Conservation (phyloP, 1,139 yeast genomes). For the Candida tetrigidarum region DNA sequence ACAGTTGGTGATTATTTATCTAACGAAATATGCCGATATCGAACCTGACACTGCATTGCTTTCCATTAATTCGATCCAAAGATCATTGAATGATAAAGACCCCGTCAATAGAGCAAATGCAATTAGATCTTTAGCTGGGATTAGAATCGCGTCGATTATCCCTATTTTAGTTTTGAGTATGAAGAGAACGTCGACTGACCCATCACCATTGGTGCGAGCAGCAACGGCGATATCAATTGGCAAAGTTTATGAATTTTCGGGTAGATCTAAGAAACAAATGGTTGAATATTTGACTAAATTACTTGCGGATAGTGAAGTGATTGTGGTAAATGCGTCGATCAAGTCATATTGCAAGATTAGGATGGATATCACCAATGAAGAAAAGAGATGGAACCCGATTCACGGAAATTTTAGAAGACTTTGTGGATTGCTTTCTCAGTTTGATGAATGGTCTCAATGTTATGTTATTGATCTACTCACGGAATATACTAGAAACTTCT, state of each 20-base stretch:
- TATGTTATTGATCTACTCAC: slow-evolving; percentile 63
- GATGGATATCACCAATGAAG: slow-evolving; percentile 27
- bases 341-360: slow-evolving; percentile 56
- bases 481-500: slow-evolving; percentile 64
- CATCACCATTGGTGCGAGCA: slow-evolving; percentile 76
- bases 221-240: slow-evolving; percentile 81
- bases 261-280: slow-evolving; percentile 40
- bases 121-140: slow-evolving; percentile 78
- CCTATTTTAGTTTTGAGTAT: slow-evolving; percentile 80
- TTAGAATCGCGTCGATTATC: slow-evolving; percentile 75
- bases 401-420: slow-evolving; percentile 74
- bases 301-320: slow-evolving; percentile 63
- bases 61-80: slow-evolving; percentile 91
- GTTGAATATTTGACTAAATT: slow-evolving; percentile 54
- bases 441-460: slow-evolving; percentile 83
- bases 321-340: slow-evolving; percentile 75
- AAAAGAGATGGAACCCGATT: slow-evolving; percentile 62
- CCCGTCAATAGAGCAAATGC: slow-evolving; percentile 75
- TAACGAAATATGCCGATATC: slow-evolving; percentile 76
- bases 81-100: slow-evolving; percentile 69
- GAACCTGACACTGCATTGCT: slow-evolving; percentile 89
- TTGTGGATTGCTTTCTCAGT: slow-evolving; percentile 53
- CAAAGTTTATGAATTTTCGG: slow-evolving; percentile 57
- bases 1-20: slow-evolving; percentile 77
- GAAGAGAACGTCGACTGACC: slow-evolving; percentile 69